phyloP scores from a whole-genome alignment of 441 rosid genomes.

The Erodium texanum region DNA sequence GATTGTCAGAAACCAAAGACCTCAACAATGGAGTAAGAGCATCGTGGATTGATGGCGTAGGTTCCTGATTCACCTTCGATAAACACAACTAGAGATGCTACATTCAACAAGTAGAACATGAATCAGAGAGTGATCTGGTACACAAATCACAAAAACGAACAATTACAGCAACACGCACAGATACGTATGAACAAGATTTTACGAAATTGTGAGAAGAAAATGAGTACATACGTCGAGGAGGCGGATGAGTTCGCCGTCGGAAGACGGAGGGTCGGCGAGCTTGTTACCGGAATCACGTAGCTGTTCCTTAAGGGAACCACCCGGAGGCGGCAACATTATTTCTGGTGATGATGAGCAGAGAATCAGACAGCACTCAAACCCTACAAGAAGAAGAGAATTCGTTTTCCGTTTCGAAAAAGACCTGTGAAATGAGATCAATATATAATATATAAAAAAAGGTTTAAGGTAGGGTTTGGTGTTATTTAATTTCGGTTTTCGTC shows the following conservation, averaged over 20 bases:
- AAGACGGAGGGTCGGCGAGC: constrained; percentile 55
- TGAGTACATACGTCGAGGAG: constrained; percentile 75
- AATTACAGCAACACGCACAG: not conserved
- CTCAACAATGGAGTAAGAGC: constrained; percentile 64
- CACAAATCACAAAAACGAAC: not conserved
- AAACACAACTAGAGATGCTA: constrained; percentile 66
- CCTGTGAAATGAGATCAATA: no score
- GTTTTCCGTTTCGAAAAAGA: no score
- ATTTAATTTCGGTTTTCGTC: no score
- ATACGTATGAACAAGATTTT: not conserved
- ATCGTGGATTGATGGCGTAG: constrained; percentile 53
- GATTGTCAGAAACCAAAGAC: constrained; percentile 57
- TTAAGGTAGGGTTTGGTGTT: no score
- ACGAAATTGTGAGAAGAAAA: not conserved
- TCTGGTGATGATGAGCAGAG: no score
- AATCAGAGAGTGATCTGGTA: no score
- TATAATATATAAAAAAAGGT: no score
- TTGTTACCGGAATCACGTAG: constrained; percentile 61
- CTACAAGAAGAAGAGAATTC: no score
- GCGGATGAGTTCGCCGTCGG: constrained; percentile 63
- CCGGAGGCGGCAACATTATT: no score
- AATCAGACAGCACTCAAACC: no score
- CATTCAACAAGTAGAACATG: constrained; percentile 18
- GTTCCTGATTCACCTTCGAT: constrained; percentile 80
- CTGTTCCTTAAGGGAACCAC: no score